Evolutionary conservation across 306 rosid genomes (phyloP).

Genomic region (Dalbergia cochinchinensis): DNA sequence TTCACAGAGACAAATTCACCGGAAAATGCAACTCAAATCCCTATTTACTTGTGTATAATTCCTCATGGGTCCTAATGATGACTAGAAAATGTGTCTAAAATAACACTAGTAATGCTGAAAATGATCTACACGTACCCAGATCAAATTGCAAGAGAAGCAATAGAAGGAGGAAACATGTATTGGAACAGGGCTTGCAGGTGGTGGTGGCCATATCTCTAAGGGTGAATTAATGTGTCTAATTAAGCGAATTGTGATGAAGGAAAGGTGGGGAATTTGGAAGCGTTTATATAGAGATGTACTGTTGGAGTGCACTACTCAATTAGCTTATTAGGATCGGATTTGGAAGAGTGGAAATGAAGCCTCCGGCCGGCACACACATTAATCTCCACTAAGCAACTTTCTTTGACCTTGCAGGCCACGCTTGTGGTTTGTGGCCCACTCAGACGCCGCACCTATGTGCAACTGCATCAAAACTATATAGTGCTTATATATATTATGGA

Average conservation of each 20-base stretch:
- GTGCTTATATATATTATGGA: neutral
- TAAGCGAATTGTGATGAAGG: neutral
- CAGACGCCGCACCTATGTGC: neutral
- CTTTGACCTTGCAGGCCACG: conserved; percentile 61
- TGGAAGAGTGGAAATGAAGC: conserved; percentile 28
- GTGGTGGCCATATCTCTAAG: conserved; percentile 50
- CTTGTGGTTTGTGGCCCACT: conserved; percentile 35
- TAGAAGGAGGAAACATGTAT: conserved; percentile 44
- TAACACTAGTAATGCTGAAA: neutral
- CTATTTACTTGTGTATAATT: too few species aligned
- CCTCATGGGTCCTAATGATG: too few species aligned
- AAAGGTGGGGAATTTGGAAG: conserved; percentile 1
- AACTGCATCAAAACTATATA: neutral
- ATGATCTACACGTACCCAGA: conserved; percentile 48
- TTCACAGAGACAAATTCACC: too few species aligned
- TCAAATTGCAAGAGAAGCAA: conserved; percentile 53
- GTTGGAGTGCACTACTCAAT: neutral
- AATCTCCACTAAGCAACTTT: conserved; percentile 62
- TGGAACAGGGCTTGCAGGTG: conserved; percentile 23
- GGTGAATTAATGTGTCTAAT: neutral
- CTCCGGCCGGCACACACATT: neutral
- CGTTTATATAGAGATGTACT: conserved; percentile 45
- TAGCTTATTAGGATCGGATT: neutral
- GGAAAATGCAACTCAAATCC: too few species aligned
- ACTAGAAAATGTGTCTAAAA: too few species aligned